phyloP scores from a whole-genome alignment of 2,329 filamentous ascomycete genomes.

The Xylaria sp. region DNA sequence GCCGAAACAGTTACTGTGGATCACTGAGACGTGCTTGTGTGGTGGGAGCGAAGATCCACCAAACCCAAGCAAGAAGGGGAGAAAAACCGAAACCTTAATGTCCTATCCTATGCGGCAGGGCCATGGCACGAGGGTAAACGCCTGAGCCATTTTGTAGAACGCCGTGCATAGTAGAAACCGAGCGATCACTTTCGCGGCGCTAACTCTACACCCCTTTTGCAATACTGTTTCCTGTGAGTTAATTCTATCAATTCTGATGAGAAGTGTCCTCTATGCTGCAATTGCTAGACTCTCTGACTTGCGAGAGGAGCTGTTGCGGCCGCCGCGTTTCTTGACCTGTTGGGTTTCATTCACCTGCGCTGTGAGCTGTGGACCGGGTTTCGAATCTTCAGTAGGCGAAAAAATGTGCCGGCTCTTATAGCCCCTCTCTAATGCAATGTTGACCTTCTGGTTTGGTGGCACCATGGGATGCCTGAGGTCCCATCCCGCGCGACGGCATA shows the following conservation, averaged over 20 bases:
- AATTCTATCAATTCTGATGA: background rate
- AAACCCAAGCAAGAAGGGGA: constrained; percentile 10
- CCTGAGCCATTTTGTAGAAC: constrained; percentile 26
- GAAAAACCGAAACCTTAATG: constrained; percentile 7
- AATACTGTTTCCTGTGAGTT: background rate
- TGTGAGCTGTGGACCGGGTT: background rate
- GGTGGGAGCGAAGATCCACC: constrained; percentile 21
- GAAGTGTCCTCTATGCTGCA: constrained; percentile 6
- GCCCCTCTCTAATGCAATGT: constrained; percentile 62
- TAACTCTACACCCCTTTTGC: background rate
- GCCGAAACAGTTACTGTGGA: constrained; percentile 32
- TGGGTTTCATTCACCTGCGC: constrained; percentile 6
- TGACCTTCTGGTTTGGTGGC: constrained; percentile 70
- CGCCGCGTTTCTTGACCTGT: constrained; percentile 24
- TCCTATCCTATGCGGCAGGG: constrained; percentile 6
- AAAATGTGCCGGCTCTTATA: constrained; percentile 58
- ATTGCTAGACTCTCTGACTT: constrained; percentile 23
- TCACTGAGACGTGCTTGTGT: constrained; percentile 21
- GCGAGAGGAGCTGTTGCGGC: constrained; percentile 29
- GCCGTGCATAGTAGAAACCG: constrained; percentile 14
- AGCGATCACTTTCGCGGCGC: background rate
- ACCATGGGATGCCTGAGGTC: constrained; percentile 84
- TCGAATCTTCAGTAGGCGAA: constrained; percentile 28
- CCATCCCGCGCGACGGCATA: constrained; percentile 86
- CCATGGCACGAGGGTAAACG: constrained; percentile 8